Percentiles rank a stretch among this genome's conserved stretches.
Conservation (phyloP, 352 stramenopile species). For the Phytophthora sansomeana region DNA sequence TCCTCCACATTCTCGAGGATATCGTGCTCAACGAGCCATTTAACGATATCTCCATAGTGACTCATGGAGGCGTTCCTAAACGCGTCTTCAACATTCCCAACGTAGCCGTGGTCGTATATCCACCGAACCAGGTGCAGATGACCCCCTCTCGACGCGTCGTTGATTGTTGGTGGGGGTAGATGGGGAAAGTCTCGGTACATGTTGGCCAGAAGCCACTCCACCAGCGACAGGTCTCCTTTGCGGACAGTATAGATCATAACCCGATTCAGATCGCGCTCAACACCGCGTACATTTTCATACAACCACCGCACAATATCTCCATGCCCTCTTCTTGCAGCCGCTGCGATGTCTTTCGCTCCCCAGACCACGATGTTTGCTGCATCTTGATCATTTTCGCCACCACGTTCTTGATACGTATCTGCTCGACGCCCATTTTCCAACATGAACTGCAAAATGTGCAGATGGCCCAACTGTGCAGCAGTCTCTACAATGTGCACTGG, state of each 20-base stretch:
- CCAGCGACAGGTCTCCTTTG: conserved; percentile 30
- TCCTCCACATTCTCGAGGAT: conserved; percentile 36
- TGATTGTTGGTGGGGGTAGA: conserved; percentile 29
- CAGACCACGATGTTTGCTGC: conserved; percentile 20
- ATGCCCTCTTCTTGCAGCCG: conserved; percentile 28
- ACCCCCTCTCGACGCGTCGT: conserved; percentile 30
- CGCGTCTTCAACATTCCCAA: conserved; percentile 26
- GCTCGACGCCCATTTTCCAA: conserved; percentile 11
- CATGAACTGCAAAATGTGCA: conserved; percentile 31
- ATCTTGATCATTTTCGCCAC: conserved; percentile 1
- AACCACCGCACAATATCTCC: conserved; percentile 32
- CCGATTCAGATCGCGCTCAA: conserved; percentile 19
- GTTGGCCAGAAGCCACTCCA: conserved; percentile 37
- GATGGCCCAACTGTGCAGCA: conserved; percentile 15
- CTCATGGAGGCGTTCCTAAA: conserved; percentile 41
- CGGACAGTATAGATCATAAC: conserved; percentile 35
- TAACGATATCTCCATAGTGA: conserved; percentile 36
- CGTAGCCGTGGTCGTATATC: conserved; percentile 34
- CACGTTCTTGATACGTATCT: not conserved
- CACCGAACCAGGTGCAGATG: conserved; percentile 37
- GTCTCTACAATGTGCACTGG: conserved; percentile 15
- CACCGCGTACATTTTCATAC: conserved; percentile 20
- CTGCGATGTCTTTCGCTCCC: conserved; percentile 27
- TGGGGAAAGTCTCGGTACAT: conserved; percentile 27
- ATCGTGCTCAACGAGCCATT: conserved; percentile 34